These are phyloP conservation scores for Keithomyces neogunnii DNA, from an alignment of 2,329 filamentous ascomycete genomes.

Conservation along the genomic window DNA sequence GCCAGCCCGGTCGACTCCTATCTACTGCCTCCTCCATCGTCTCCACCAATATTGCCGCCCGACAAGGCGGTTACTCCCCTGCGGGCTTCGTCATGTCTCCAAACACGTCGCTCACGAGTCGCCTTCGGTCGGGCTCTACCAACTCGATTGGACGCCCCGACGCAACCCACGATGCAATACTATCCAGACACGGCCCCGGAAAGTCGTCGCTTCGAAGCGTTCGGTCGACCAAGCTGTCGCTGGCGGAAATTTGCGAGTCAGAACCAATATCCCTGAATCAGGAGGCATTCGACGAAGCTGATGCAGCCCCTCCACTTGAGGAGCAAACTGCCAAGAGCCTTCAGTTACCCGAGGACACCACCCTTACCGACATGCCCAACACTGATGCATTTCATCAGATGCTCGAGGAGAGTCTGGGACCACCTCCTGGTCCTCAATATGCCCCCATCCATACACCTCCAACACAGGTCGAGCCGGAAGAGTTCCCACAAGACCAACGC, in stretches of 20 bases:
- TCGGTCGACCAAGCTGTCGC: conserved; percentile 39
- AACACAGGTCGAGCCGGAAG: not conserved
- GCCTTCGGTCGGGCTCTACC: conserved; percentile 47
- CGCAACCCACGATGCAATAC: conserved; percentile 28
- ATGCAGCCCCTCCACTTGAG: conserved; percentile 29
- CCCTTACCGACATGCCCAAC: conserved; percentile 16
- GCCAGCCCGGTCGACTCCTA: conserved; percentile 31
- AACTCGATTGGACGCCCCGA: conserved; percentile 33
- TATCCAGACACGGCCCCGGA: conserved; percentile 44
- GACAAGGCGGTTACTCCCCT: conserved; percentile 63
- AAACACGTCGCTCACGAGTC: conserved; percentile 50
- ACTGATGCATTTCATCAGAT: conserved; percentile 26
- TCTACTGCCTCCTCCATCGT: conserved; percentile 55
- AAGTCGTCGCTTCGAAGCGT: conserved; percentile 45
- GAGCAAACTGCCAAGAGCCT: conserved; percentile 25
- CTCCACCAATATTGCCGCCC: conserved; percentile 57
- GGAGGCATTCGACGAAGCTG: conserved; percentile 45
- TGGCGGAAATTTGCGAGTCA: conserved; percentile 50
- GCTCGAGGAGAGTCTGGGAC: conserved; percentile 17
- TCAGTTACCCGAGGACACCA: conserved; percentile 21
- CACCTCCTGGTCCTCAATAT: not conserved
- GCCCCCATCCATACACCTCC: not conserved
- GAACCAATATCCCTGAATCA: conserved; percentile 43
- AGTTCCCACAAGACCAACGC: conserved; percentile 13
- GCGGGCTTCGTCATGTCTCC: conserved; percentile 61